Evolutionary conservation across 2,329 filamentous ascomycete genomes (phyloP).

Genomic region (Colletotrichum horii): DNA sequence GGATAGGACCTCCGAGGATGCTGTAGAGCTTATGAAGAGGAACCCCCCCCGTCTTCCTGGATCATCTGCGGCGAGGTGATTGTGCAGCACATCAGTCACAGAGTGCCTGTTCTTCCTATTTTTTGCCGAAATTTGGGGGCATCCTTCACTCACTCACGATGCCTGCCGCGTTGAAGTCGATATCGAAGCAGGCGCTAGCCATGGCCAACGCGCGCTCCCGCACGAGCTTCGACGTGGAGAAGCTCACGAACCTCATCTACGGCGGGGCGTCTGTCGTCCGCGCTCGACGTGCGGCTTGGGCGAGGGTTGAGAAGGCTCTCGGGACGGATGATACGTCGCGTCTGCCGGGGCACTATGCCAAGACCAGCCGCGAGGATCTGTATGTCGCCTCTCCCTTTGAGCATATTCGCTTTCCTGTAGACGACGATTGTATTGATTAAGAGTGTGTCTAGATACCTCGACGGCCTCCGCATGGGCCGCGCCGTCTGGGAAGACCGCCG

Average conservation of each 20-base stretch:
- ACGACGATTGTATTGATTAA: too few relatives aligned
- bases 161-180: background rate
- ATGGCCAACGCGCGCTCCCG: background rate
- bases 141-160: background rate
- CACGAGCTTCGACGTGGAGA: background rate
- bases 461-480: background rate
- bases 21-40: background rate
- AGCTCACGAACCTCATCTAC: background rate
- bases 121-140: too few relatives aligned
- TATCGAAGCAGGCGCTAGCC: background rate
- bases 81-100: too few relatives aligned
- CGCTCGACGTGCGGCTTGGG: background rate
- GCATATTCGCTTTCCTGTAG: accelerated
- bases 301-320: background rate
- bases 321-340: background rate
- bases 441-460: background rate
- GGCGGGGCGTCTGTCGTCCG: background rate
- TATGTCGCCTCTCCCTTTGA: too few relatives aligned
- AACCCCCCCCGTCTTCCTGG: accelerated
- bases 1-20: accelerated
- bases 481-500: background rate
- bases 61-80: accelerated
- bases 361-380: background rate
- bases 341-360: background rate
- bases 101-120: too few relatives aligned